Conservation (phyloP, 2,329 filamentous ascomycete species). For the Myriosclerotinia curreyana region DNA sequence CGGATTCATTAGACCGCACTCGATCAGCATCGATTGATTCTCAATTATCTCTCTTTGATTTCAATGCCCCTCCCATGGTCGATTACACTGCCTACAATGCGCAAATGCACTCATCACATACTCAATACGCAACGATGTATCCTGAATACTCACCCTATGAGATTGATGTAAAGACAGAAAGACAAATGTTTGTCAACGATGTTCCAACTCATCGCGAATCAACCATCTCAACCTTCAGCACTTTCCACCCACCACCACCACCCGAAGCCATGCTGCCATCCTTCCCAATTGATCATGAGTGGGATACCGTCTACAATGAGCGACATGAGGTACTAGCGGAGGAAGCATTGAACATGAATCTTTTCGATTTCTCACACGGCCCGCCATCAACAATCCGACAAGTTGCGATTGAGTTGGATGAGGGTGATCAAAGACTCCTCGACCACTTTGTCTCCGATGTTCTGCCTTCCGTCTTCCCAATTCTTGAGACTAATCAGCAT, state of each 20-base stretch:
- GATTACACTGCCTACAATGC: constrained; percentile 62
- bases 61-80: constrained; percentile 56
- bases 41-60: constrained; percentile 70
- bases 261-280: constrained; percentile 64
- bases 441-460: constrained; percentile 91
- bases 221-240: constrained; percentile 87
- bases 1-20: constrained; percentile 68
- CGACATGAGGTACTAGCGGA: constrained; percentile 61
- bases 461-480: constrained; percentile 83
- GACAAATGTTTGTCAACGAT: constrained; percentile 90
- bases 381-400: constrained; percentile 61
- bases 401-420: constrained; percentile 77
- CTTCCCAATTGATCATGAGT: constrained; percentile 64
- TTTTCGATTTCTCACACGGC: constrained; percentile 77
- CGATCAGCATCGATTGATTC: constrained; percentile 79
- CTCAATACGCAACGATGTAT: constrained; percentile 46
- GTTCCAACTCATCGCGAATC: constrained; percentile 82
- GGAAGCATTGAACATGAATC: constrained; percentile 69
- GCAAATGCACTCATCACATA: constrained; percentile 54
- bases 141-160: constrained; percentile 77
- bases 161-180: constrained; percentile 92
- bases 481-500: constrained; percentile 85
- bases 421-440: constrained; percentile 79
- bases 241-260: constrained; percentile 76
- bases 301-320: constrained; percentile 68